Conservation (phyloP, 2,329 filamentous ascomycete genomes). For the Akanthomyces uredinophilus region DNA sequence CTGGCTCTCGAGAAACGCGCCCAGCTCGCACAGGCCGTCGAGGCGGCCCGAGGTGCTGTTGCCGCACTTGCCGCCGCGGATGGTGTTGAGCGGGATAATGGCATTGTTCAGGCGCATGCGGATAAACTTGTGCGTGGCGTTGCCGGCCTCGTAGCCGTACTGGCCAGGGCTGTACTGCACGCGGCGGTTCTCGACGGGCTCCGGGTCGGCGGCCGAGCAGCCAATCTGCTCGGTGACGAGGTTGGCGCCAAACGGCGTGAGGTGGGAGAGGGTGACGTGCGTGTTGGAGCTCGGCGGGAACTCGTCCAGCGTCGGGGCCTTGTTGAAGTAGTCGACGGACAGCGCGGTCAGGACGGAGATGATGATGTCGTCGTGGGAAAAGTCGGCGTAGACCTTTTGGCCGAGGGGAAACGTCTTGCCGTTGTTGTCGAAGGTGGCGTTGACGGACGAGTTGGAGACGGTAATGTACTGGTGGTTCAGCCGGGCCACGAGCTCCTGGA, state of each 20-base stretch:
- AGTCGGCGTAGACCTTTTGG: conserved; percentile 66
- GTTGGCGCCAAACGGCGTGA: conserved; percentile 51
- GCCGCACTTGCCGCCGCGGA: conserved; percentile 40
- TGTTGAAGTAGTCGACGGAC: conserved; percentile 49
- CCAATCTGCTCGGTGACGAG: conserved; percentile 52
- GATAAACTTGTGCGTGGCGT: conserved; percentile 41
- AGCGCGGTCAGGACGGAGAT: conserved; percentile 38
- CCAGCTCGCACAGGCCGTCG: conserved; percentile 41
- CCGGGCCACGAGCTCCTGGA: conserved; percentile 73
- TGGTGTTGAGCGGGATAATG: conserved; percentile 41
- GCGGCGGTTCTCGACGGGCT: conserved; percentile 32
- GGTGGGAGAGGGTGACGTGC: conserved; percentile 42
- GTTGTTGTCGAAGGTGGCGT: conserved; percentile 63
- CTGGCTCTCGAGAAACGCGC: conserved; percentile 38
- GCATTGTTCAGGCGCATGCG: conserved; percentile 46
- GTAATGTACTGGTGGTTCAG: conserved; percentile 67
- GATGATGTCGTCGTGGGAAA: conserved; percentile 81
- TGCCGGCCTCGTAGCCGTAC: conserved; percentile 40
- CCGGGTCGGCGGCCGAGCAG: conserved; percentile 37
- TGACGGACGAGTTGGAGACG: conserved; percentile 49
- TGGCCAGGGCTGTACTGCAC: conserved; percentile 37
- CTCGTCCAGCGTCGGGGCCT: conserved; percentile 36
- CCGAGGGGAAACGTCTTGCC: conserved; percentile 62
- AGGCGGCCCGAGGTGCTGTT: conserved; percentile 25
- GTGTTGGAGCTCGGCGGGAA: conserved; percentile 39